Conservation (phyloP, 2,329 filamentous ascomycete genomes). For the Colletotrichum theobromicola region DNA sequence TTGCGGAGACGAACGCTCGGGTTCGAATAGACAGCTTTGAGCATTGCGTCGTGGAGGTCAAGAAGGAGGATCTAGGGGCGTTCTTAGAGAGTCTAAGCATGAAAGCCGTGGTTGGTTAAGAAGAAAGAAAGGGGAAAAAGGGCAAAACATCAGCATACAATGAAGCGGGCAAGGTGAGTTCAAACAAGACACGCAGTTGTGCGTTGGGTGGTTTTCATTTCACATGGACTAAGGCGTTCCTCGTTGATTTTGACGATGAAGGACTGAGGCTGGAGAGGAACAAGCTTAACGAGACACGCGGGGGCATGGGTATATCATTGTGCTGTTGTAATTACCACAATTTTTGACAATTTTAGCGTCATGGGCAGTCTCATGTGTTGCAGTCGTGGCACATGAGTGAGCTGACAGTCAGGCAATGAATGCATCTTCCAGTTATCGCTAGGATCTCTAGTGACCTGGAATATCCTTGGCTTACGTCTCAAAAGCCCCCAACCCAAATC, state of each 20-base stretch:
- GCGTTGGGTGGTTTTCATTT: not conserved
- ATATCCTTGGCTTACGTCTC: not conserved
- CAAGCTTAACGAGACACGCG: slow-evolving; percentile 11
- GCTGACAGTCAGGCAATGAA: not conserved
- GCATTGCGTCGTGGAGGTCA: slow-evolving; percentile 96
- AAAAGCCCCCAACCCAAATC: not conserved
- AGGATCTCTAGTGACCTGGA: not conserved
- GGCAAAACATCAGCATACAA: not conserved
- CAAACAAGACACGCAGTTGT: not conserved
- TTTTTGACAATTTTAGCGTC: not conserved
- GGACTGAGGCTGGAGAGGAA: not conserved
- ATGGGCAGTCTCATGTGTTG: not conserved
- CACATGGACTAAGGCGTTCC: not conserved
- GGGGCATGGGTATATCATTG: not conserved
- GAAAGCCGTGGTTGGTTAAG: slow-evolving; percentile 78
- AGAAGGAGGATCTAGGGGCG: slow-evolving; percentile 88
- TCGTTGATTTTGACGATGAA: not conserved
- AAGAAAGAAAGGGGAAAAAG: no score
- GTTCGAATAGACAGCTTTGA: slow-evolving; percentile 97
- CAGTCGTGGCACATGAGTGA: not conserved
- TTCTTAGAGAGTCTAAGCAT: slow-evolving; percentile 93
- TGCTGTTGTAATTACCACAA: not conserved
- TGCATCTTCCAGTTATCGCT: not conserved
- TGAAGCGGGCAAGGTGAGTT: not conserved
- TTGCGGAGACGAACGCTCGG: slow-evolving; percentile 86